phyloP scores from a whole-genome alignment of 2,329 filamentous ascomycete genomes.

The Claviceps digitariae region DNA sequence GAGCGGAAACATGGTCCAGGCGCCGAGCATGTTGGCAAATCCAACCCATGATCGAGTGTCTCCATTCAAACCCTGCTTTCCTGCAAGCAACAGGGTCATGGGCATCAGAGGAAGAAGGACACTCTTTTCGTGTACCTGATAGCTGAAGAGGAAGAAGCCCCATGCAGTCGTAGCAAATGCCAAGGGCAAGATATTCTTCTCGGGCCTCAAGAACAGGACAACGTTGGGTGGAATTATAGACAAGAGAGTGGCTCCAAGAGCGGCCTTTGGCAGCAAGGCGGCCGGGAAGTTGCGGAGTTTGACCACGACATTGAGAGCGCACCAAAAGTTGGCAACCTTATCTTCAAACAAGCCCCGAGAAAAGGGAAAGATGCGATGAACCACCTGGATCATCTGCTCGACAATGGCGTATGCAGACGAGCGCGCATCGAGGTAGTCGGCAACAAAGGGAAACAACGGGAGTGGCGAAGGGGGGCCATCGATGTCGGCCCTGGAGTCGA shows the following conservation, averaged over 20 bases:
- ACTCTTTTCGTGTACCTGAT: slow-evolving; percentile 97
- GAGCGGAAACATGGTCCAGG: slow-evolving; percentile 89
- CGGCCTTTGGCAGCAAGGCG: slow-evolving; percentile 59
- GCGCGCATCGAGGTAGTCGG: slow-evolving; percentile 44
- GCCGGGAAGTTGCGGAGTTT: slow-evolving; percentile 69
- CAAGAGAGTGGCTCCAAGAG: slow-evolving; percentile 59
- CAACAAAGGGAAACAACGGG: slow-evolving; percentile 45
- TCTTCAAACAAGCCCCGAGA: slow-evolving; percentile 94
- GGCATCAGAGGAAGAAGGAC: slow-evolving; percentile 83
- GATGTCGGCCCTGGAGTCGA: slow-evolving; percentile 41
- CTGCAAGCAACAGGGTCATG: slow-evolving; percentile 77
- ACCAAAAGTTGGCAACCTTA: slow-evolving; percentile 99
- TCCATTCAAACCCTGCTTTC: slow-evolving; percentile 62
- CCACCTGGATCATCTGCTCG: slow-evolving; percentile 67
- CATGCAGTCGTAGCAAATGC: slow-evolving; percentile 77
- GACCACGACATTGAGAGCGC: slow-evolving; percentile 74
- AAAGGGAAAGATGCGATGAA: slow-evolving; percentile 93
- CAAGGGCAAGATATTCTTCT: slow-evolving; percentile 62
- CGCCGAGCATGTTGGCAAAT: slow-evolving; percentile 82
- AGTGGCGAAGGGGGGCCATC: slow-evolving; percentile 47
- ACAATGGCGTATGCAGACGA: slow-evolving; percentile 61
- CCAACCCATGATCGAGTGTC: slow-evolving; percentile 79
- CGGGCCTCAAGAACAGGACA: slow-evolving; percentile 66
- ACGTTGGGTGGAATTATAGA: slow-evolving; percentile 69
- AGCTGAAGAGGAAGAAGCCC: slow-evolving; percentile 96